Percentiles rank a stretch among this genome's conserved stretches.
phyloP scores from a whole-genome alignment of 1,284 basidiomycete genomes.

The Fomitopsis betulina region DNA sequence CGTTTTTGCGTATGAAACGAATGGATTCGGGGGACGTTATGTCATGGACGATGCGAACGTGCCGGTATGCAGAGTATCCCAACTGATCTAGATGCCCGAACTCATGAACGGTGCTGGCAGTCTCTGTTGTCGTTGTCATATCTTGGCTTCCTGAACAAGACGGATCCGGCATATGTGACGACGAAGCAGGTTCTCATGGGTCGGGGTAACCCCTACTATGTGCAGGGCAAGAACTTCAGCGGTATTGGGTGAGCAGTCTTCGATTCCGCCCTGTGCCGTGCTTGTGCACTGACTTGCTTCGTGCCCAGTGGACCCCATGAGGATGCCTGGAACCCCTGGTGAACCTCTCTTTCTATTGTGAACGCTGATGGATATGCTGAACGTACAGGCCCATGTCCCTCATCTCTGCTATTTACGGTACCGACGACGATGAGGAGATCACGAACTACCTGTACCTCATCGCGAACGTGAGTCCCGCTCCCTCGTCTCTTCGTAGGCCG shows the following conservation, averaged over 20 bases:
- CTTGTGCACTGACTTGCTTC: constrained; percentile 3
- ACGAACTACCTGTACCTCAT: constrained; percentile 54
- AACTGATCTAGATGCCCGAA: neutral
- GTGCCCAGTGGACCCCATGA: constrained; percentile 65
- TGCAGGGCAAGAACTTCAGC: constrained; percentile 57
- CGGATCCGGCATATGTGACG: constrained; percentile 50
- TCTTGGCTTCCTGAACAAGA: constrained; percentile 65
- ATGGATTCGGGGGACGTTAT: constrained; percentile 67
- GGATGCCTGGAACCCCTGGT: constrained; percentile 70
- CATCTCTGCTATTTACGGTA: constrained; percentile 68
- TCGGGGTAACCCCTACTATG: constrained; percentile 63
- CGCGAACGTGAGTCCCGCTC: constrained; percentile 47
- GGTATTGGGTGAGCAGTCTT: constrained; percentile 53
- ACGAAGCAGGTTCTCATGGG: constrained; percentile 63
- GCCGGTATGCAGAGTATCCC: constrained; percentile 43
- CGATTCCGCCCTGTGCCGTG: neutral
- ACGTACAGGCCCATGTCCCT: constrained; percentile 69
- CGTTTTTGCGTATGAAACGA: constrained; percentile 75
- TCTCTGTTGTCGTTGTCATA: constrained; percentile 74
- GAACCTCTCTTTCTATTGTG: constrained; percentile 6
- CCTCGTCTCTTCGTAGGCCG: neutral
- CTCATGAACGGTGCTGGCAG: constrained; percentile 27
- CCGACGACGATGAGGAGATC: constrained; percentile 68
- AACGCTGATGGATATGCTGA: neutral
- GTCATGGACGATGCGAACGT: constrained; percentile 83